phyloP scores from a whole-genome alignment of 2,329 filamentous ascomycete genomes.

The Aspergillus sojae region DNA sequence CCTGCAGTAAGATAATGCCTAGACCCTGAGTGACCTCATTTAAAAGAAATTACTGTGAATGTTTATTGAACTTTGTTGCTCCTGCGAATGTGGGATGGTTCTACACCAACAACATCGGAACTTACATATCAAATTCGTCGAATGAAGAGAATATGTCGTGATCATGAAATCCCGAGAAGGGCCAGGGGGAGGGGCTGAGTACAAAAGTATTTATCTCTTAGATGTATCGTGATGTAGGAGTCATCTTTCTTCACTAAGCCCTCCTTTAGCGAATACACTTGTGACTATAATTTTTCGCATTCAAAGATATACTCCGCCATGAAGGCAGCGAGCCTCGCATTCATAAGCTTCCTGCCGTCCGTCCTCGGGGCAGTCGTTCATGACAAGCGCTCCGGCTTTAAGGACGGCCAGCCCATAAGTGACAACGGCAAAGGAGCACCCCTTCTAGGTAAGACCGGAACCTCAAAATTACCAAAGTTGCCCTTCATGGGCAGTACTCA shows the following conservation, averaged over 20 bases:
- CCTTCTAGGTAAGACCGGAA: slow-evolving; percentile 48
- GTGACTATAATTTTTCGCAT: neutral
- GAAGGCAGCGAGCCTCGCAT: neutral
- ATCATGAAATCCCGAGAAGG: neutral
- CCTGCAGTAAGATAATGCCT: neutral
- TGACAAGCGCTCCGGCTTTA: slow-evolving; percentile 42
- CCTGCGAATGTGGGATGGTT: neutral
- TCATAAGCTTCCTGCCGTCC: neutral
- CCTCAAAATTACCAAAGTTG: too few relatives aligned
- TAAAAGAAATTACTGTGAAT: neutral
- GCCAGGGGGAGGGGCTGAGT: neutral
- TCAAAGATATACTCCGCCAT: neutral
- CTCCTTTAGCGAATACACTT: neutral
- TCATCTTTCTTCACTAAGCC: neutral
- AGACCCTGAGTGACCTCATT: neutral
- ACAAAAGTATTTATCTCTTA: neutral
- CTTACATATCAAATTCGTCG: neutral
- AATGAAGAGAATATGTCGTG: neutral
- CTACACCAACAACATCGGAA: neutral
- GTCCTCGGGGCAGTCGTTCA: neutral
- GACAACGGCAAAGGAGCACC: slow-evolving; percentile 54
- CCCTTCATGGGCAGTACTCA: neutral
- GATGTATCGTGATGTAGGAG: neutral
- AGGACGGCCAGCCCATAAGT: slow-evolving; percentile 59
- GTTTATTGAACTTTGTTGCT: neutral